These are phyloP conservation scores for Phytophthora idaei DNA, from an alignment of 352 stramenopile species.

Conservation along the genomic window DNA sequence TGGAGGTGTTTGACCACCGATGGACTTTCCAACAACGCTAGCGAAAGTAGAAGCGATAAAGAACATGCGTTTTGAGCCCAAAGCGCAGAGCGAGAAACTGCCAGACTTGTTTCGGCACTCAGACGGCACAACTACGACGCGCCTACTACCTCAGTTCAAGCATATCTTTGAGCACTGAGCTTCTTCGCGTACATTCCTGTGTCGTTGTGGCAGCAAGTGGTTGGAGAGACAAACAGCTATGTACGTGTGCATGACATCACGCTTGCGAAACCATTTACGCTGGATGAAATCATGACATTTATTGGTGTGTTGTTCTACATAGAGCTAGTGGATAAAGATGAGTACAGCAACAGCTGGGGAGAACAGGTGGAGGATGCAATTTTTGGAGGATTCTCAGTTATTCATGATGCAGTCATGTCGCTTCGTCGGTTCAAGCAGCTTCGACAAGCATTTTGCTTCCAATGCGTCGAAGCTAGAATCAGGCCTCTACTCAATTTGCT, in stretches of 20 bases:
- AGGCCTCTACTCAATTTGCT: neutral
- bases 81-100: neutral
- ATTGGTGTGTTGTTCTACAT: too few relatives aligned
- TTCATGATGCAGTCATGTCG: conserved; percentile 28
- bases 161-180: neutral
- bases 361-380: conserved; percentile 16
- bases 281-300: neutral
- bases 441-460: conserved; percentile 37
- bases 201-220: neutral
- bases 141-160: neutral
- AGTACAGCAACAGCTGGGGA: too few relatives aligned
- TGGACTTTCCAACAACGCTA: conserved; percentile 8
- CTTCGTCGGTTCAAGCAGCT: conserved; percentile 35
- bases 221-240: conserved; percentile 3
- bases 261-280: neutral
- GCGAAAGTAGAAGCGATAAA: neutral
- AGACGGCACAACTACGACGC: neutral
- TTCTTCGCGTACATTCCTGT: neutral
- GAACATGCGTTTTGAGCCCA: neutral
- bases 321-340: too few relatives aligned
- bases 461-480: conserved; percentile 12
- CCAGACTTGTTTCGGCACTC: neutral
- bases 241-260: neutral
- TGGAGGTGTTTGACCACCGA: conserved; percentile 1
- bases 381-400: neutral